These are phyloP conservation scores for Naganishia onofrii DNA, from an alignment of 768 basidiomycete species.

Conservation along the genomic window DNA sequence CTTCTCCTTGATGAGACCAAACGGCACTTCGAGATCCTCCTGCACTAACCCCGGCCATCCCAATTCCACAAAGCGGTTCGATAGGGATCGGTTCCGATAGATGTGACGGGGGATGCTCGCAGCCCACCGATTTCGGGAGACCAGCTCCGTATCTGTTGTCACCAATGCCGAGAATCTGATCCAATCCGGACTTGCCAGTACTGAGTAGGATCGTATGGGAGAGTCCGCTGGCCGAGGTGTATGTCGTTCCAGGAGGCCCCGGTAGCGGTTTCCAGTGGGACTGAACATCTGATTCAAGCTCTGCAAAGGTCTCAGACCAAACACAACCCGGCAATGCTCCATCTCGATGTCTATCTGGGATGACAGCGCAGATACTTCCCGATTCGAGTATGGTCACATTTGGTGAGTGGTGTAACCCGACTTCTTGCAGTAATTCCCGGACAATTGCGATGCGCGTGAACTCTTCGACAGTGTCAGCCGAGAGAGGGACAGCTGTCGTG, in stretches of 20 bases:
- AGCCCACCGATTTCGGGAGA: neutral
- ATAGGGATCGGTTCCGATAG: conserved; percentile 2
- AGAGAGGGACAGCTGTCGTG: neutral
- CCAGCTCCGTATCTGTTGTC: conserved; percentile 23
- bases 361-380: neutral
- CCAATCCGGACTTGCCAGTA: neutral
- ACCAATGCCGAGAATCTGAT: conserved; percentile 15
- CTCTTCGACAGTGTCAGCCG: neutral
- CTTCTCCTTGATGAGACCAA: conserved; percentile 13
- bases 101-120: conserved; percentile 9
- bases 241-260: neutral
- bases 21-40: conserved; percentile 20
- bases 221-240: neutral
- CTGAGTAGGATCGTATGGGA: conserved; percentile 22
- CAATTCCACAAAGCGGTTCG: conserved; percentile 17
- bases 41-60: neutral
- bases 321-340: neutral
- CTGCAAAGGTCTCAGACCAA: neutral
- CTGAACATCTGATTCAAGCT: neutral
- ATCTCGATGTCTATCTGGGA: no score
- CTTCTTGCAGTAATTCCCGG: neutral
- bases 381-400: neutral
- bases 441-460: neutral
- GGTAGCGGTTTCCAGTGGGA: conserved; percentile 7
- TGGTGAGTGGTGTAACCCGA: neutral